phyloP scores from a whole-genome alignment of 345 rosid genomes.

The Bruguiera gymnorhiza region DNA sequence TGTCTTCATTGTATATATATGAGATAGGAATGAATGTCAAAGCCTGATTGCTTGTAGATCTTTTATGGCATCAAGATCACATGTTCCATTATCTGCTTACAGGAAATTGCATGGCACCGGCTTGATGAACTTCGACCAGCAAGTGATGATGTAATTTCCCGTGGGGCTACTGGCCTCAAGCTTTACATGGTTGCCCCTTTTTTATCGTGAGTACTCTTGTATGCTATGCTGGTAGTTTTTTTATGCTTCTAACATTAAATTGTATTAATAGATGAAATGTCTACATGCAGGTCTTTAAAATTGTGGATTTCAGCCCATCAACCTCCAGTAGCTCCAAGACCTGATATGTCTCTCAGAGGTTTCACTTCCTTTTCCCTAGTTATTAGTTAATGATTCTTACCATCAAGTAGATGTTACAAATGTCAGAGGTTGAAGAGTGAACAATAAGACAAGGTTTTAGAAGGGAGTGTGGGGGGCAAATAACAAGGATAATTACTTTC shows the following conservation, averaged over 20 bases:
- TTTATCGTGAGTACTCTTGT: slow-evolving; percentile 54
- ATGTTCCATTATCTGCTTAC: slow-evolving; percentile 23
- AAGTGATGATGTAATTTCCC: slow-evolving; percentile 77
- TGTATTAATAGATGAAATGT: slow-evolving; percentile 5
- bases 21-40: not conserved
- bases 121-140: slow-evolving; percentile 83
- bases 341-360: slow-evolving; percentile 69
- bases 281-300: slow-evolving; percentile 58
- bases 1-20: too few species aligned
- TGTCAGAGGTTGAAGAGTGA: not conserved
- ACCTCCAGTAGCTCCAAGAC: slow-evolving; percentile 53
- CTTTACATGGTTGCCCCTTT: slow-evolving; percentile 97
- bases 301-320: slow-evolving; percentile 69
- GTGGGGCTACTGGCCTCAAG: slow-evolving; percentile 77
- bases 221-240: not conserved
- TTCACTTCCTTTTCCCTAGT: slow-evolving; percentile 14
- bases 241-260: not conserved
- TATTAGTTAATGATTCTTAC: not conserved
- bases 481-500: too few species aligned
- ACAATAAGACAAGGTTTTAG: not conserved
- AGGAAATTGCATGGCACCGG: slow-evolving; percentile 97
- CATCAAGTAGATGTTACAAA: not conserved
- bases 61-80: not conserved
- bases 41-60: not conserved
- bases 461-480: not conserved